These are phyloP conservation scores for Trichoderma koningiopsis DNA, from an alignment of 2,329 filamentous ascomycete genomes.

Conservation along the genomic window DNA sequence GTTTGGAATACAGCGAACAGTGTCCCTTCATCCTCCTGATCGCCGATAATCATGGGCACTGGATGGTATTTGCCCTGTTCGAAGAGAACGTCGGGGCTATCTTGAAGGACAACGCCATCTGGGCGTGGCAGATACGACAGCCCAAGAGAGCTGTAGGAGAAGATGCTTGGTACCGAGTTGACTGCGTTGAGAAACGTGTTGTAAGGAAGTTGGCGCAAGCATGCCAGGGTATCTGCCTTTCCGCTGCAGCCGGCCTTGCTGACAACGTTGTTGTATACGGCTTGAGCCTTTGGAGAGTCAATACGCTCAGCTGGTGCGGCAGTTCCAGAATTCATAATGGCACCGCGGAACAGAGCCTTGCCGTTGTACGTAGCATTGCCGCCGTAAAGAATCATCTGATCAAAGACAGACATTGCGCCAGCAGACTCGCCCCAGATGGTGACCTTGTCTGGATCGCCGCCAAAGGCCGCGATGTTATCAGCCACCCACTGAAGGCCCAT, in stretches of 20 bases:
- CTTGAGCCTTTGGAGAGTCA: constrained; percentile 67
- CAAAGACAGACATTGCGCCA: constrained; percentile 70
- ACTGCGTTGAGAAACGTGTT: constrained; percentile 64
- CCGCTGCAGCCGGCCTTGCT: constrained; percentile 61
- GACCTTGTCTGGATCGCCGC: constrained; percentile 76
- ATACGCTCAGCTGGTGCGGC: constrained; percentile 63
- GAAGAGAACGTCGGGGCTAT: constrained; percentile 63
- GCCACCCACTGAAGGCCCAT: constrained; percentile 75
- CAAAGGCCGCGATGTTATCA: constrained; percentile 76
- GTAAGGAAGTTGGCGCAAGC: constrained; percentile 64
- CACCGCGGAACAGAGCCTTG: constrained; percentile 71
- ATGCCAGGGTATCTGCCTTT: constrained; percentile 60
- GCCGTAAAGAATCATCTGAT: constrained; percentile 74
- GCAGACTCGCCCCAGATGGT: constrained; percentile 79
- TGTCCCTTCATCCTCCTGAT: constrained; percentile 81
- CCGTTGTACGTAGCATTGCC: constrained; percentile 76
- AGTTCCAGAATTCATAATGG: constrained; percentile 76
- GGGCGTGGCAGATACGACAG: constrained; percentile 75
- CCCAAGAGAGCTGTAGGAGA: constrained; percentile 68
- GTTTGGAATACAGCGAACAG: constrained; percentile 70
- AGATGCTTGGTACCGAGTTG: constrained; percentile 69
- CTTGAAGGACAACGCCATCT: constrained; percentile 63
- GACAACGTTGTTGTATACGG: constrained; percentile 64
- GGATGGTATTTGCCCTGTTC: constrained; percentile 51
- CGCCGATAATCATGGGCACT: constrained; percentile 61